phyloP scores from a whole-genome alignment of 192 early-diverging fungal species.

The Diversispora eburnea region DNA sequence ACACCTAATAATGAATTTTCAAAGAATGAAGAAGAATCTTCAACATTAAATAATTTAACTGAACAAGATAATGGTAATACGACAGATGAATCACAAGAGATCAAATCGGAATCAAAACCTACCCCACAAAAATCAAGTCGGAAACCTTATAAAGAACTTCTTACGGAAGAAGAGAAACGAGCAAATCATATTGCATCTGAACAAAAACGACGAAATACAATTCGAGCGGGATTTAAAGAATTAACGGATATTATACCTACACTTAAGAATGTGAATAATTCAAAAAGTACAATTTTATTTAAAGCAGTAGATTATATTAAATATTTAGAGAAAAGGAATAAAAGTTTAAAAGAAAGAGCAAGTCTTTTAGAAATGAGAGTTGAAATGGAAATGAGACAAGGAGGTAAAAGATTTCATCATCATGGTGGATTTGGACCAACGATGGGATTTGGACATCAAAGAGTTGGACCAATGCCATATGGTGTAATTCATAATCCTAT shows the following conservation, averaged over 20 bases:
- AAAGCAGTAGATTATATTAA: conserved; percentile 66
- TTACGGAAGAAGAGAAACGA: conserved; percentile 74
- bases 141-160: conserved; percentile 58
- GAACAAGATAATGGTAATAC: conserved; percentile 8
- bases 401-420: conserved; percentile 21
- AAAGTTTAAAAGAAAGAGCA: conserved; percentile 42
- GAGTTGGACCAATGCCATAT: conserved; percentile 28
- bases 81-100: conserved; percentile 27
- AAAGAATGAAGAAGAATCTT: conserved; percentile 23
- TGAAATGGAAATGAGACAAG: conserved; percentile 28
- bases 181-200: conserved; percentile 74
- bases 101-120: conserved; percentile 16
- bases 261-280: conserved; percentile 63
- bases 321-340: conserved; percentile 57
- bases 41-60: conserved; percentile 22
- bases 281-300: conserved; percentile 63
- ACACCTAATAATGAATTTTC: conserved; percentile 27
- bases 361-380: conserved; percentile 35
- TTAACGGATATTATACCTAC: conserved; percentile 83
- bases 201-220: conserved; percentile 69
- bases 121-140: conserved; percentile 32
- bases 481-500: conserved; percentile 10
- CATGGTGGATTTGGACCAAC: conserved; percentile 15
- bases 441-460: conserved; percentile 13
- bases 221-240: conserved; percentile 82